Percentiles rank a stretch among this genome's conserved stretches.
Conservation (phyloP, 768 basidiomycete genomes). For the Kockovaella imperatae region DNA sequence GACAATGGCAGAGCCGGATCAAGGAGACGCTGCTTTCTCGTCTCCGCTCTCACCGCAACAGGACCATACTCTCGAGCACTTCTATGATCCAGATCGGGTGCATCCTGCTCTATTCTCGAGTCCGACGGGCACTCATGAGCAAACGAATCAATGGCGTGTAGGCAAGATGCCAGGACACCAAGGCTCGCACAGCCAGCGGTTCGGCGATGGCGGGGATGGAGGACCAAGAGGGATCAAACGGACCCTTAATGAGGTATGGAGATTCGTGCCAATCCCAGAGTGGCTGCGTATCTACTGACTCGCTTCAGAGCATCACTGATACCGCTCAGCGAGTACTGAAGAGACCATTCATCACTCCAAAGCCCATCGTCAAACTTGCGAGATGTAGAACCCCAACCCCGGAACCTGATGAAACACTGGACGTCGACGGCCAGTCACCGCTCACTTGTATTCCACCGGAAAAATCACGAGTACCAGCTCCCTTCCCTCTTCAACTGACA, state of each 20-base stretch:
- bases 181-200: conserved; percentile 18
- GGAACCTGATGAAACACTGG: neutral
- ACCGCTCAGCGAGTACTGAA: conserved; percentile 26
- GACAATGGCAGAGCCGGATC: too few relatives aligned
- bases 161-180: conserved; percentile 31
- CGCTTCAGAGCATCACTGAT: conserved; percentile 14
- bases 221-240: conserved; percentile 6
- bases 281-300: neutral
- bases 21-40: too few relatives aligned
- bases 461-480: neutral
- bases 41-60: too few relatives aligned
- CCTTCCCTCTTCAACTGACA: neutral
- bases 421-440: neutral
- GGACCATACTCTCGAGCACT: too few relatives aligned
- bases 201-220: neutral
- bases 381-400: neutral
- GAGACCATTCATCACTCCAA: conserved; percentile 30
- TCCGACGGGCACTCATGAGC: too few relatives aligned
- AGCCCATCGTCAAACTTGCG: conserved; percentile 5
- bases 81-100: too few relatives aligned
- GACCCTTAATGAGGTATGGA: conserved; percentile 14
- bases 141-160: conserved; percentile 25
- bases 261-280: neutral
- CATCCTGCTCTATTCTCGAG: too few relatives aligned
- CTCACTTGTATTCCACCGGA: neutral